phyloP scores from a whole-genome alignment of 2,329 filamentous ascomycete genomes.

The Colletotrichum sp. region DNA sequence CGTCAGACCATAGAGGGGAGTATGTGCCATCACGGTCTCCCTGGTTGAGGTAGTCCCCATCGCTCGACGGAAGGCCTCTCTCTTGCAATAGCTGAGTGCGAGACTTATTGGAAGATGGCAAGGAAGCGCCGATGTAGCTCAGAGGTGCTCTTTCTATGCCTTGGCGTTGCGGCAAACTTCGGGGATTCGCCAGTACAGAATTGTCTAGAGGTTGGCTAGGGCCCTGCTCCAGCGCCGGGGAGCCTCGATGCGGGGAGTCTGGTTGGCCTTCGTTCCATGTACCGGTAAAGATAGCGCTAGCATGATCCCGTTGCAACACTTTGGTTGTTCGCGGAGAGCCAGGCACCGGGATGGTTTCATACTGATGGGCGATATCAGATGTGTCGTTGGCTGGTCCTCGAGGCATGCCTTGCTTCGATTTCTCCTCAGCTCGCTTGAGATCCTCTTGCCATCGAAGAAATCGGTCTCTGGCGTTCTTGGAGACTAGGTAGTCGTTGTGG shows the following conservation, averaged over 20 bases:
- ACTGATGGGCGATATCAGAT: conserved; percentile 27
- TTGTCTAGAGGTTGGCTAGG: neutral
- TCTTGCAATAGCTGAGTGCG: neutral
- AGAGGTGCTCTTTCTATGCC: conserved; percentile 29
- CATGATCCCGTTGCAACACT: conserved; percentile 49
- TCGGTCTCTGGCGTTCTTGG: conserved; percentile 77
- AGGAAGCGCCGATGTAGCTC: conserved; percentile 27
- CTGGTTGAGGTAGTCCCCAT: neutral
- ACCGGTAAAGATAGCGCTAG: conserved; percentile 58
- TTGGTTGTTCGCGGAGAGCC: neutral
- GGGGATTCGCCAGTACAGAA: neutral
- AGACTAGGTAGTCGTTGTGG: conserved; percentile 80
- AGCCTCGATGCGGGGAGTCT: conserved; percentile 53
- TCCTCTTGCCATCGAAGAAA: conserved; percentile 82
- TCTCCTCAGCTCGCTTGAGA: conserved; percentile 65
- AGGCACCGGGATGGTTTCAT: conserved; percentile 32
- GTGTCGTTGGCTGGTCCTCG: conserved; percentile 25
- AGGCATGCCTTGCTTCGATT: conserved; percentile 29
- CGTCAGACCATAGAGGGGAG: conserved; percentile 16
- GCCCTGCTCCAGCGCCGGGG: conserved; percentile 22
- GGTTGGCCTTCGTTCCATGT: conserved; percentile 70
- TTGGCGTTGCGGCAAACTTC: conserved; percentile 11
- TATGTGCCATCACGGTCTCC: conserved; percentile 19
- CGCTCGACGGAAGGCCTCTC: neutral
- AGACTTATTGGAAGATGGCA: conserved; percentile 1